These are phyloP conservation scores for Grifola frondosa DNA, from an alignment of 1,284 basidiomycete genomes.

Conservation along the genomic window DNA sequence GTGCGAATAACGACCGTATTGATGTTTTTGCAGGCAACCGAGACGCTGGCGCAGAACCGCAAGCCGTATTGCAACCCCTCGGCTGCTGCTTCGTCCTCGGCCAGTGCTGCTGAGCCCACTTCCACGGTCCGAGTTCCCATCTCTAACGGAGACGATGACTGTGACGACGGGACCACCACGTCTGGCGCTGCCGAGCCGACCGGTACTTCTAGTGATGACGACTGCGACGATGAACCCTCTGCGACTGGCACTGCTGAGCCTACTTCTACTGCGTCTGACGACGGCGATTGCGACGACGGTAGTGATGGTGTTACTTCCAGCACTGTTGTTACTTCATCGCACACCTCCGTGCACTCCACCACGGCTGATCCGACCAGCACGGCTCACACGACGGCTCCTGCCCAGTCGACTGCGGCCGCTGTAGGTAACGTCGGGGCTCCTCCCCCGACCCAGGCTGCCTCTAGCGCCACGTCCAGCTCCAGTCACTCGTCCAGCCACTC, in stretches of 20 bases:
- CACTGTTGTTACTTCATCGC: no score
- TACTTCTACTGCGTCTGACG: constrained; percentile 13
- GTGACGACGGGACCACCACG: no score
- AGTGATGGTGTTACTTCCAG: neutral
- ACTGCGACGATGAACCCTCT: constrained; percentile 33
- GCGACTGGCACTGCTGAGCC: constrained; percentile 17
- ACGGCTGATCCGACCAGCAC: no score
- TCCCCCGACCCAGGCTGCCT: no score
- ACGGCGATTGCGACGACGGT: neutral
- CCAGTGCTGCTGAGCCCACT: constrained; percentile 28
- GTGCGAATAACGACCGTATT: constrained; percentile 1
- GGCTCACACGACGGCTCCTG: no score
- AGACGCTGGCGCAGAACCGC: constrained; percentile 48
- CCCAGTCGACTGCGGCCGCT: no score
- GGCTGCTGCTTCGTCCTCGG: constrained; percentile 22
- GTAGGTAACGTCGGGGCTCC: no score
- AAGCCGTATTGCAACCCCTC: constrained; percentile 51
- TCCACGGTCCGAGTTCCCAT: constrained; percentile 19
- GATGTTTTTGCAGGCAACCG: constrained; percentile 37
- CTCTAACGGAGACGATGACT: constrained; percentile 15
- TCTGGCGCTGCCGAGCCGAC: no score
- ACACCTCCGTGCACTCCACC: no score
- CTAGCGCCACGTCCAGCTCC: no score
- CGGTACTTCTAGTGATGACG: constrained; percentile 12
- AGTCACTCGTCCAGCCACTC: neutral